These are phyloP conservation scores for Diversispora eburnea DNA, from an alignment of 192 early-diverging fungal species.

Conservation along the genomic window DNA sequence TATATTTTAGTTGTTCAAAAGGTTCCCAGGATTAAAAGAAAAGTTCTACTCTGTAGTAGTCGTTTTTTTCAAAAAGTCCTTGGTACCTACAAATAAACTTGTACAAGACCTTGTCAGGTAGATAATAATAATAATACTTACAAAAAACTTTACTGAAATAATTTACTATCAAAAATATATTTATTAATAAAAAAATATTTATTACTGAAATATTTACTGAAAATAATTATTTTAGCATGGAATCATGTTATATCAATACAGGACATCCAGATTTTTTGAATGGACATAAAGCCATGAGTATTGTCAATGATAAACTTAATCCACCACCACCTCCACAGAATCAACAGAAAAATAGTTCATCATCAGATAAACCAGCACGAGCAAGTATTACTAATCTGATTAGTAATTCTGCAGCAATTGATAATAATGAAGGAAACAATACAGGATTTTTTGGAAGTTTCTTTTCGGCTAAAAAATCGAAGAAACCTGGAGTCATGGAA, in stretches of 20 bases:
- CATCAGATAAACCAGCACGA: conserved; percentile 36
- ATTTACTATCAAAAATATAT: background rate
- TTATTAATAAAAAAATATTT: background rate
- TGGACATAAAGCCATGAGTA: conserved; percentile 92
- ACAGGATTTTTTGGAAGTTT: conserved; percentile 97
- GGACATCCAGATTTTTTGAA: conserved; percentile 98
- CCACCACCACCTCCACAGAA: conserved; percentile 5
- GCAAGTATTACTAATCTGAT: conserved; percentile 30
- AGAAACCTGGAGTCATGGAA: conserved; percentile 66
- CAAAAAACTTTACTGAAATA: background rate
- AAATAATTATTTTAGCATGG: conserved; percentile 59
- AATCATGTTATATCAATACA: conserved; percentile 97
- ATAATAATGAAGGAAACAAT: conserved; percentile 42
- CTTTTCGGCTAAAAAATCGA: conserved; percentile 79
- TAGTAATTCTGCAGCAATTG: conserved; percentile 8
- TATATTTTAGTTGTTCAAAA: conserved; percentile 73
- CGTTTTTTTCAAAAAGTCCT: conserved; percentile 87
- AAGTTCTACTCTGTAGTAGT: conserved; percentile 92
- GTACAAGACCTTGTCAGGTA: conserved; percentile 86
- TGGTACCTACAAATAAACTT: conserved; percentile 91
- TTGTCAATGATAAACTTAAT: conserved; percentile 83
- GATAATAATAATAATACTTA: conserved; percentile 26
- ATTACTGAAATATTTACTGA: background rate
- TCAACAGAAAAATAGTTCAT: conserved; percentile 50
- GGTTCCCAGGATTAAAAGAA: conserved; percentile 94